Conservation (phyloP, 805 yeast genomes). For the Kregervanrija delftensis region DNA sequence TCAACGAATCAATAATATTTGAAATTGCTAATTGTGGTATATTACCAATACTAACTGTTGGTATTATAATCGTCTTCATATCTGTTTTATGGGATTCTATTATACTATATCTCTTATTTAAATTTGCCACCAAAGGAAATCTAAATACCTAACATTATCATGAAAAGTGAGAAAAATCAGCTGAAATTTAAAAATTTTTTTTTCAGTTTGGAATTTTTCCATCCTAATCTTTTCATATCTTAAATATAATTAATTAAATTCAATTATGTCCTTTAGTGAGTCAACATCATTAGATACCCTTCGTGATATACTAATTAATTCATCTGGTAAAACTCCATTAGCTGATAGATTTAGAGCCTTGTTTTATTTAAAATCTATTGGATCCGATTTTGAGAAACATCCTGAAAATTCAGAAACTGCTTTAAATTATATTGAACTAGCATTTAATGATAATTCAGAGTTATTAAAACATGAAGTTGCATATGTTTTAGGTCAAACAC, state of each 20-base stretch:
- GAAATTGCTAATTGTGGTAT: constrained; percentile 65
- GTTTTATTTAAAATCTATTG: constrained; percentile 82
- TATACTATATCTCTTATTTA: too few species aligned
- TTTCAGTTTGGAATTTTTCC: too few species aligned
- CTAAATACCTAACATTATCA: too few species aligned
- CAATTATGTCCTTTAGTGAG: constrained; percentile 19
- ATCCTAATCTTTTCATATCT: too few species aligned
- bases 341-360: constrained; percentile 91
- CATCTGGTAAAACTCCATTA: constrained; percentile 60
- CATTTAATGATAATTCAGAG: constrained; percentile 78
- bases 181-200: too few species aligned
- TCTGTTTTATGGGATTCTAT: not conserved
- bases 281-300: constrained; percentile 47
- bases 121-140: too few species aligned
- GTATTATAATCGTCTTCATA: constrained; percentile 49
- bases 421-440: constrained; percentile 76
- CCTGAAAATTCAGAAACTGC: constrained; percentile 55
- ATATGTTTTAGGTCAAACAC: constrained; percentile 93
- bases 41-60: constrained; percentile 82
- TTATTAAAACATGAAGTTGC: constrained; percentile 96
- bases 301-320: constrained; percentile 64
- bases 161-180: too few species aligned
- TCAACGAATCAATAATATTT: too few species aligned
- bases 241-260: too few species aligned
- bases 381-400: constrained; percentile 57